Percentiles rank a stretch among this genome's conserved stretches.
phyloP scores from a whole-genome alignment of 352 stramenopile genomes.

The Globisporangium okanoganense region DNA sequence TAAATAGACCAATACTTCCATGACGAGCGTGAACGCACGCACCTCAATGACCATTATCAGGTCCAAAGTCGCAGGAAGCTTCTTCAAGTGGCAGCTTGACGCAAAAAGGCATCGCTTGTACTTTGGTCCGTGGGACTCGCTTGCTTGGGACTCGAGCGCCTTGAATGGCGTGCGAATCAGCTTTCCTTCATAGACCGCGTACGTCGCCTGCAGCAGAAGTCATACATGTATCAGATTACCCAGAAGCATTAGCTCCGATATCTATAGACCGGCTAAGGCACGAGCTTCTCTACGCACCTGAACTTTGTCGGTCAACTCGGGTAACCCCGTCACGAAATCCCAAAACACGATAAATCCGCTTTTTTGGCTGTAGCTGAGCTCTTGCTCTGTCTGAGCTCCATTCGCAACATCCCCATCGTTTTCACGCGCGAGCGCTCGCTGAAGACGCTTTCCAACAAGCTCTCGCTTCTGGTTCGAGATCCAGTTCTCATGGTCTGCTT shows the following conservation, averaged over 20 bases:
- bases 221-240: neutral
- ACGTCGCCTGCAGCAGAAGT: conserved; percentile 32
- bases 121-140: conserved; percentile 21
- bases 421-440: conserved; percentile 31
- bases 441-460: conserved; percentile 32
- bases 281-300: conserved; percentile 21
- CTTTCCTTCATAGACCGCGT: conserved; percentile 40
- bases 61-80: conserved; percentile 21
- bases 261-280: too few relatives aligned
- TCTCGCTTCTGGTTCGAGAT: conserved; percentile 50
- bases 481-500: conserved; percentile 45
- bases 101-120: conserved; percentile 30
- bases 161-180: conserved; percentile 40
- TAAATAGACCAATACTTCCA: neutral
- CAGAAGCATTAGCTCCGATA: too few relatives aligned
- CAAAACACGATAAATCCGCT: conserved; percentile 41
- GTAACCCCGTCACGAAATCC: conserved; percentile 37
- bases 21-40: neutral
- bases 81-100: conserved; percentile 27
- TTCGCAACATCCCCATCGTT: neutral
- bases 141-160: conserved; percentile 25
- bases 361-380: conserved; percentile 25
- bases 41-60: conserved; percentile 44
- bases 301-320: conserved; percentile 18
- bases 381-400: conserved; percentile 5